phyloP scores from a whole-genome alignment of 805 yeast species.

The Candida ipomoeae region DNA sequence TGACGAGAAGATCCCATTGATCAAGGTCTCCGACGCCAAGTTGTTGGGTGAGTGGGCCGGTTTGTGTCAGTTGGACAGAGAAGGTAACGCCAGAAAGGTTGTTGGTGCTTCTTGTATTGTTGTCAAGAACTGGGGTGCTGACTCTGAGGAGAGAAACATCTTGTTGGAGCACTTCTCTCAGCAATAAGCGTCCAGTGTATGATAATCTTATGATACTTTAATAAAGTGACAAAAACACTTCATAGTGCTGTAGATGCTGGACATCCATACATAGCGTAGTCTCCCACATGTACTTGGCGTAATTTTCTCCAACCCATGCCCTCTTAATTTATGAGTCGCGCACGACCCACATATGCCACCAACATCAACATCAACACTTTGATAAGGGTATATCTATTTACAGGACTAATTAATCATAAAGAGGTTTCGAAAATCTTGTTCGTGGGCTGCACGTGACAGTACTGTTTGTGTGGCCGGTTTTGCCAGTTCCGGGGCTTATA shows the following conservation, averaged over 20 bases:
- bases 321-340: too few species aligned
- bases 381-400: too few species aligned
- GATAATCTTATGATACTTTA: neutral
- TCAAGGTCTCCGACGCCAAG: conserved; percentile 99
- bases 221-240: neutral
- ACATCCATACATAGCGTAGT: too few species aligned
- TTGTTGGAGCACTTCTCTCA: conserved; percentile 94
- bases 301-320: too few species aligned
- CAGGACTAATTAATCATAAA: too few species aligned
- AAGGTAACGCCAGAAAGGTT: conserved; percentile 99
- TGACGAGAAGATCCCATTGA: conserved; percentile 92
- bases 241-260: neutral
- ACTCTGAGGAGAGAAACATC: conserved; percentile 94
- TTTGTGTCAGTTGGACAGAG: conserved; percentile 98
- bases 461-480: too few species aligned
- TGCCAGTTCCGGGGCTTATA: too few species aligned
- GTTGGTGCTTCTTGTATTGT: conserved; percentile 99
- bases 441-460: too few species aligned
- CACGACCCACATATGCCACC: too few species aligned
- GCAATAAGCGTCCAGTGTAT: conserved; percentile 45
- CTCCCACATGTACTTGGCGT: too few species aligned
- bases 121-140: conserved; percentile 99
- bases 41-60: conserved; percentile 99
- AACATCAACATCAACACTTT: too few species aligned
- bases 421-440: too few species aligned